These are phyloP conservation scores for Miscanthus lutarioriparius DNA, from an alignment of 176 grass and related monocot species.

Conservation along the genomic window DNA sequence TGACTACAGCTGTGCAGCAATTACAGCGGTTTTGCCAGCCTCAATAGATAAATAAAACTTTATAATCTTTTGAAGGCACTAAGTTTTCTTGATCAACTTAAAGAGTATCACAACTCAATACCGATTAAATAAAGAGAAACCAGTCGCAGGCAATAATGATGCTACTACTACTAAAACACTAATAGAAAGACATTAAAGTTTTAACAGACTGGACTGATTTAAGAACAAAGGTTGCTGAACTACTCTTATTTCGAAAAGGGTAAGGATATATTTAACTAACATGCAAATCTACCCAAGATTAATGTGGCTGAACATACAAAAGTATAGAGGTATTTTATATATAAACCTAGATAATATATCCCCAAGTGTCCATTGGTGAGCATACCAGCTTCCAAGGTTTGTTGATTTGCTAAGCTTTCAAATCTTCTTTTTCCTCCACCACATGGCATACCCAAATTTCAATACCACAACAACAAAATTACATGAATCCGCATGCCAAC, in stretches of 20 bases:
- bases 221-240: neutral
- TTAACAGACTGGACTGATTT: constrained; percentile 23
- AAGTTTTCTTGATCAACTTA: constrained; percentile 1
- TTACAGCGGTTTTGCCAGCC: neutral
- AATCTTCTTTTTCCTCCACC: neutral
- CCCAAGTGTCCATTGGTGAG: neutral
- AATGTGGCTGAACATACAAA: neutral
- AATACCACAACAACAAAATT: neutral
- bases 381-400: neutral
- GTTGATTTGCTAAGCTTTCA: neutral
- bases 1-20: neutral
- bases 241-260: neutral
- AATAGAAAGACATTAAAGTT: neutral
- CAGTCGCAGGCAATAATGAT: neutral
- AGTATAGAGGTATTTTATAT: neutral
- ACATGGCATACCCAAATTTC: neutral
- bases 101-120: neutral
- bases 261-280: neutral
- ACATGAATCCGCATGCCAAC: neutral
- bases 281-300: constrained; percentile 10
- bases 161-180: neutral
- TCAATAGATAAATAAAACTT: neutral
- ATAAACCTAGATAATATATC: neutral
- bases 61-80: neutral
- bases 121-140: constrained; percentile 5